Conservation (phyloP, 768 basidiomycete species). For the Filobasidium floriforme region DNA sequence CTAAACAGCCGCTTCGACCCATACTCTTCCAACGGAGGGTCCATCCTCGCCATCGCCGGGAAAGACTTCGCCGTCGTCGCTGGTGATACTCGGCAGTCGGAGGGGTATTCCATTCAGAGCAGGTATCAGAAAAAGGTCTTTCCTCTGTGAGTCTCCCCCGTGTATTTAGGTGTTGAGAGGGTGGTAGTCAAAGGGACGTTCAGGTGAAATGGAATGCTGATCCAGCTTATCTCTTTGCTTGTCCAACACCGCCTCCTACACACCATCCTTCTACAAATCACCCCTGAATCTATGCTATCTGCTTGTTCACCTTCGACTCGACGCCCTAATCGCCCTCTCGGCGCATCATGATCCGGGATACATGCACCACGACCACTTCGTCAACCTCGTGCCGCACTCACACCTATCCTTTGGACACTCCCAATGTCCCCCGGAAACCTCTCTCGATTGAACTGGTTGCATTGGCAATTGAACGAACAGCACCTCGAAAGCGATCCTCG, state of each 20-base stretch:
- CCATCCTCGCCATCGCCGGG: slow-evolving; percentile 85
- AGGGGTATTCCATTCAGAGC: slow-evolving; percentile 97
- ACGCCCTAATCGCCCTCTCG: no score
- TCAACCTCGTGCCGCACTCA: no score
- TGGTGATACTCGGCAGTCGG: slow-evolving; percentile 90
- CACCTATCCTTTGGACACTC: no score
- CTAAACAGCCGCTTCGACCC: slow-evolving; percentile 21
- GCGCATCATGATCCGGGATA: no score
- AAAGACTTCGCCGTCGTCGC: slow-evolving; percentile 89
- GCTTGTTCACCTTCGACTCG: no score
- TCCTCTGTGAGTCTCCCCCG: slow-evolving; percentile 60
- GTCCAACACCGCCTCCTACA: no score
- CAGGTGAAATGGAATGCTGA: not conserved
- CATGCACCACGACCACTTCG: no score
- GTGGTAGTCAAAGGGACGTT: not conserved
- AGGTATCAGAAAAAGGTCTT: slow-evolving; percentile 95
- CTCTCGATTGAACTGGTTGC: not conserved
- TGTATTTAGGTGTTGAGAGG: not conserved
- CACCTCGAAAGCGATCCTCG: slow-evolving; percentile 84
- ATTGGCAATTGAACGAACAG: no score
- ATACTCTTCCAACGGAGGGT: slow-evolving; percentile 78
- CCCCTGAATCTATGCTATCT: no score
- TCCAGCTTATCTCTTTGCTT: not conserved
- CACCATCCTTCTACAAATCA: no score
- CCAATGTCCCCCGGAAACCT: no score